A percentile compares a stretch with the other conserved stretches of the same genome.
These are phyloP conservation scores for Rhizopogon vesiculosus DNA, from an alignment of 768 basidiomycete genomes.

Conservation along the genomic window DNA sequence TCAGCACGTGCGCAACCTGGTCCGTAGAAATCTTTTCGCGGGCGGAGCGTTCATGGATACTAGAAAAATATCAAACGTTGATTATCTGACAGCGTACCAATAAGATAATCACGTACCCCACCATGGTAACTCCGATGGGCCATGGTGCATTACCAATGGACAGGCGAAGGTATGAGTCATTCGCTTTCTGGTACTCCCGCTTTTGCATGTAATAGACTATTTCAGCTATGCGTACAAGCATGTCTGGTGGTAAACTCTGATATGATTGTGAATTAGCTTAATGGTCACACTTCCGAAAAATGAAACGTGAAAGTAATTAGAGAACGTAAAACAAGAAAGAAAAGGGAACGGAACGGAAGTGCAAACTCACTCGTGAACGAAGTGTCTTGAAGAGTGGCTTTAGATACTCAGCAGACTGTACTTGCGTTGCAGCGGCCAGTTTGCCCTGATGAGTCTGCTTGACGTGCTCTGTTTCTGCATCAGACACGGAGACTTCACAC, in stretches of 20 bases:
- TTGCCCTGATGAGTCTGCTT: slow-evolving; percentile 91
- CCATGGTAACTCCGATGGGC: slow-evolving; percentile 99
- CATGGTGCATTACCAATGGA: slow-evolving; percentile 99
- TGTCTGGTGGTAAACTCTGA: slow-evolving; percentile 76
- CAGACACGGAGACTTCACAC: neutral
- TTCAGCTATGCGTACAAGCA: slow-evolving; percentile 83
- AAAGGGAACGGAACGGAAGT: neutral
- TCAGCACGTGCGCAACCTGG: slow-evolving; percentile 96
- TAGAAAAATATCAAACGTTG: slow-evolving; percentile 19
- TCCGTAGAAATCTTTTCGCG: slow-evolving; percentile 97
- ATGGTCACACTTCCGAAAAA: neutral
- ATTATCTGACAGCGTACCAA: neutral
- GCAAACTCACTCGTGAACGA: slow-evolving; percentile 71
- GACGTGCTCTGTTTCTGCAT: slow-evolving; percentile 55
- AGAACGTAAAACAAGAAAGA: neutral
- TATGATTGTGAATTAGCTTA: neutral
- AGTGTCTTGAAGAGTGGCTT: slow-evolving; percentile 94
- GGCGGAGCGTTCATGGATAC: slow-evolving; percentile 97
- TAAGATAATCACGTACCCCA: slow-evolving; percentile 60
- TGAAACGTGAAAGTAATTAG: neutral
- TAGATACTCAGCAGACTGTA: slow-evolving; percentile 92
- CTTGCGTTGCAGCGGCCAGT: slow-evolving; percentile 90
- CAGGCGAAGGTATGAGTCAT: slow-evolving; percentile 94
- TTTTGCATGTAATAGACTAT: slow-evolving; percentile 97
- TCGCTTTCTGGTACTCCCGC: slow-evolving; percentile 91